A percentile compares a stretch with the other conserved stretches of the same genome.
phyloP scores from a whole-genome alignment of 306 rosid species.

The Rosa chinensis region DNA sequence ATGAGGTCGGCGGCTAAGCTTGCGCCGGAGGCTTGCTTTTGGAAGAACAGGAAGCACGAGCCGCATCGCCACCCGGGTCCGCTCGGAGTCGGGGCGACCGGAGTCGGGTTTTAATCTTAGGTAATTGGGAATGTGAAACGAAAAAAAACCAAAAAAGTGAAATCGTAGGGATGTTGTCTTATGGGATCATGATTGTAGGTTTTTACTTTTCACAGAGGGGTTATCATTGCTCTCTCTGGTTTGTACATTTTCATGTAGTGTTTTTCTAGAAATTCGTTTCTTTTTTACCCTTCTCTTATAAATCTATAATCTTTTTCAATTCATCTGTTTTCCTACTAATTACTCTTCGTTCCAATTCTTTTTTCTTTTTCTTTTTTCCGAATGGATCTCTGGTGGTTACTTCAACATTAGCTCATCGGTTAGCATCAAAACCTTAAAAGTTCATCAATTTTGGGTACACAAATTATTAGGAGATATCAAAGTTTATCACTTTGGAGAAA shows the following conservation, averaged over 20 bases:
- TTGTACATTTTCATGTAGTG: constrained; percentile 38
- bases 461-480: too few relatives aligned
- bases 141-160: too few relatives aligned
- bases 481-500: too few relatives aligned
- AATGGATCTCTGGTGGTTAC: too few relatives aligned
- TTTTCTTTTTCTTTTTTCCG: background rate
- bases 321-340: background rate
- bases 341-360: background rate
- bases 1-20: constrained; percentile 67
- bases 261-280: constrained; percentile 27
- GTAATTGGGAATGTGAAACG: background rate
- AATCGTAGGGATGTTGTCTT: constrained; percentile 12
- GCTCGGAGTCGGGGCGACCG: constrained; percentile 80
- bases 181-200: constrained; percentile 24
- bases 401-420: too few relatives aligned
- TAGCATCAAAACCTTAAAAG: too few relatives aligned
- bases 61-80: constrained; percentile 64
- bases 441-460: too few relatives aligned
- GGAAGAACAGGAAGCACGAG: constrained; percentile 79
- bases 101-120: constrained; percentile 60
- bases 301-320: background rate
- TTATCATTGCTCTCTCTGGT: constrained; percentile 23
- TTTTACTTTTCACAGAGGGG: constrained; percentile 21
- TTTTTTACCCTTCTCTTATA: background rate
- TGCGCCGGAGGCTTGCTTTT: constrained; percentile 68